Conservation (phyloP, 2,329 filamentous ascomycete species). For the Metarhizium guizhouense region DNA sequence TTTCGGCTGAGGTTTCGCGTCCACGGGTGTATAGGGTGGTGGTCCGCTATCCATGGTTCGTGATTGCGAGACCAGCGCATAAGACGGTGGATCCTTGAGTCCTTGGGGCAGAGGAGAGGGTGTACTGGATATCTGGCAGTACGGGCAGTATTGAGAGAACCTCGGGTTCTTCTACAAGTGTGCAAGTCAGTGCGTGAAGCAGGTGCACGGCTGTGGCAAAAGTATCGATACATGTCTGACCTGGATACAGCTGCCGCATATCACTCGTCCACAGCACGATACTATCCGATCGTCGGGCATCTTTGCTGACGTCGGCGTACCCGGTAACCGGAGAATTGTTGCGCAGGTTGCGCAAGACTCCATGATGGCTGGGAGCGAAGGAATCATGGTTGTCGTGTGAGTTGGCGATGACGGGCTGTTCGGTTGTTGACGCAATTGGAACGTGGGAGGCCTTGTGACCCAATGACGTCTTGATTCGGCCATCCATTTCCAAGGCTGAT, state of each 20-base stretch:
- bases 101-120: slow-evolving; percentile 52
- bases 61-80: slow-evolving; percentile 33
- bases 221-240: slow-evolving; percentile 28
- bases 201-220: neutral
- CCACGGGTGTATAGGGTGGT: slow-evolving; percentile 25
- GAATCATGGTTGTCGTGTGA: neutral
- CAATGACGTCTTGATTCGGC: slow-evolving; percentile 7
- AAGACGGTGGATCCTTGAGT: slow-evolving; percentile 59
- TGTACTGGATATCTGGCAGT: slow-evolving; percentile 62
- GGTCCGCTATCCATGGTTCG: slow-evolving; percentile 21
- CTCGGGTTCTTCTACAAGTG: slow-evolving; percentile 46
- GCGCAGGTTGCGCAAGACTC: slow-evolving; percentile 64
- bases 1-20: neutral
- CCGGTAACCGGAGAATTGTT: slow-evolving; percentile 41
- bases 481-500: neutral
- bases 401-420: neutral
- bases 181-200: neutral
- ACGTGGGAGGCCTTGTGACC: neutral
- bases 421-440: neutral
- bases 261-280: slow-evolving; percentile 59
- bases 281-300: slow-evolving; percentile 51
- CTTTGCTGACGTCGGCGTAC: slow-evolving; percentile 50
- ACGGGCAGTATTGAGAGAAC: slow-evolving; percentile 61
- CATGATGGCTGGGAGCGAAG: slow-evolving; percentile 15
- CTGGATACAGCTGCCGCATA: slow-evolving; percentile 63